phyloP scores from a whole-genome alignment of 306 rosid species.

The Carpinus viminea region DNA sequence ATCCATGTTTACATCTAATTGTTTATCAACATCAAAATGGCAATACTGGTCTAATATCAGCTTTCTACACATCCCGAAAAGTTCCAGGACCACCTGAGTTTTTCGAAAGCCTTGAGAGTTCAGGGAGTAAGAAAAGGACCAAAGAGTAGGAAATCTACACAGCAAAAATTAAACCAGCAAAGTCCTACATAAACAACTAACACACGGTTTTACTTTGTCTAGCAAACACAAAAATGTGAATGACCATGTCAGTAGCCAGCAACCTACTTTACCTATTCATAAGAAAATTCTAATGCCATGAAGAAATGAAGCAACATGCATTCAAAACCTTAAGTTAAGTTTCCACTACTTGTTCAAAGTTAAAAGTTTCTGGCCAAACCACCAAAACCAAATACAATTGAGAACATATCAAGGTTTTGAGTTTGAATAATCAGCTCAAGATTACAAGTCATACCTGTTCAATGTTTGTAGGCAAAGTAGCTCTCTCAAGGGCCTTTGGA shows the following conservation, averaged over 20 bases:
- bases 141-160: not conserved
- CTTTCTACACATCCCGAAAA: not conserved
- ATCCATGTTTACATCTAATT: slow-evolving; percentile 13
- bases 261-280: not conserved
- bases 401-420: slow-evolving; percentile 12
- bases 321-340: not conserved
- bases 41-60: slow-evolving; percentile 8
- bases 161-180: not conserved
- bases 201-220: not conserved
- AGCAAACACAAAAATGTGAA: not conserved
- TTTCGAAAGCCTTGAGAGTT: not conserved
- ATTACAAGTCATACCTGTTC: slow-evolving; percentile 59
- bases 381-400: slow-evolving; percentile 4
- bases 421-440: slow-evolving; percentile 25
- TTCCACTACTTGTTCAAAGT: not conserved
- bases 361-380: slow-evolving; percentile 9
- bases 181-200: not conserved
- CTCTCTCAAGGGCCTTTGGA: slow-evolving; percentile 82
- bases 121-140: not conserved
- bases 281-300: not conserved
- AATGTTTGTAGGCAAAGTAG: slow-evolving; percentile 64
- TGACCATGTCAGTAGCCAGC: not conserved
- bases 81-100: slow-evolving; percentile 1
- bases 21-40: not conserved
- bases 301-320: not conserved